These are phyloP conservation scores for Vitis hybrid DNA, from an alignment of 177 flowering plant genomes.

Conservation along the genomic window DNA sequence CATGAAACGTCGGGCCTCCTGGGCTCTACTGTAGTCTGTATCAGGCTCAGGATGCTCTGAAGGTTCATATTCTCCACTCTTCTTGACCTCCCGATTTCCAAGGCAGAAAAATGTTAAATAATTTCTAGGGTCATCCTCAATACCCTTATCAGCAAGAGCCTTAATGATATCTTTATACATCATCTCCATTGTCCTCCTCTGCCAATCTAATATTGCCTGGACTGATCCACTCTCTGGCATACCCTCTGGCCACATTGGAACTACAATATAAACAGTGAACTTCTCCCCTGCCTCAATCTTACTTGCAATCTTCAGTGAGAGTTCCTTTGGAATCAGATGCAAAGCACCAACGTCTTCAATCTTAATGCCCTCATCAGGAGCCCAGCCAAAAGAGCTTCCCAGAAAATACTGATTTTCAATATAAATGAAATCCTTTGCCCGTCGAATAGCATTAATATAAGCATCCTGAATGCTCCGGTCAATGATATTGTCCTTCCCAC, in stretches of 20 bases:
- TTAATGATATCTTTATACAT: conserved; percentile 58
- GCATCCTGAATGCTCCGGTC: conserved; percentile 81
- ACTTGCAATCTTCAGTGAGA: conserved; percentile 61
- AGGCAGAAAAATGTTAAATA: conserved; percentile 74
- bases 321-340: conserved; percentile 64
- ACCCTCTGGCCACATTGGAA: conserved; percentile 88
- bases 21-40: conserved; percentile 56
- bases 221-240: conserved; percentile 68
- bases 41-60: conserved; percentile 59
- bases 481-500: conserved; percentile 72
- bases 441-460: conserved; percentile 62
- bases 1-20: conserved; percentile 71
- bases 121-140: conserved; percentile 56
- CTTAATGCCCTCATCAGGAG: conserved; percentile 38
- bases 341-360: conserved; percentile 58
- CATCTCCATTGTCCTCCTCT: conserved; percentile 70
- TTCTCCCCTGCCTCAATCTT: conserved; percentile 72
- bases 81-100: conserved; percentile 67
- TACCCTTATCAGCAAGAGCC: conserved; percentile 53
- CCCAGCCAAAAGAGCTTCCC: conserved; percentile 63
- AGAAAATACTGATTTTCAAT: conserved; percentile 76
- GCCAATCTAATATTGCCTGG: conserved; percentile 79
- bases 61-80: conserved; percentile 64
- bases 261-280: conserved; percentile 65
- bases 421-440: conserved; percentile 66